These are phyloP conservation scores for Glonium stellatum DNA, from an alignment of 495 filamentous ascomycete genomes.

Conservation along the genomic window DNA sequence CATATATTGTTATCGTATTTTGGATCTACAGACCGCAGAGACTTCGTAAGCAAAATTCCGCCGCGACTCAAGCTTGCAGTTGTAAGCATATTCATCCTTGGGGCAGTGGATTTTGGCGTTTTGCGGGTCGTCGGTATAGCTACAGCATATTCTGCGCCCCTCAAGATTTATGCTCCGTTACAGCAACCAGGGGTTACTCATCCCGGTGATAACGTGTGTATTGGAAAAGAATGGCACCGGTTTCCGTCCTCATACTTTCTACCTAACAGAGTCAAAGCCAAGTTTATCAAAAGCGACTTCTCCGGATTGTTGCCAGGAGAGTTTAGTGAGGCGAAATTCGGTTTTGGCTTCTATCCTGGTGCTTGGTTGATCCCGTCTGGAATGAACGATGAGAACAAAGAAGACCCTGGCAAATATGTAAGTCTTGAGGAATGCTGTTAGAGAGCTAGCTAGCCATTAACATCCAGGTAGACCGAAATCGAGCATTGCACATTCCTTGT, in stretches of 20 bases:
- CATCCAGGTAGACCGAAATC: slow-evolving; percentile 51
- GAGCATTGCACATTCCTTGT: slow-evolving; percentile 74
- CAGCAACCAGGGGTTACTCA: slow-evolving; percentile 44
- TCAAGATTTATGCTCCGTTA: slow-evolving; percentile 63
- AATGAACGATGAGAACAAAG: slow-evolving; percentile 88
- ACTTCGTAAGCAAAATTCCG: slow-evolving; percentile 61
- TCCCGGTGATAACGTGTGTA: slow-evolving; percentile 66
- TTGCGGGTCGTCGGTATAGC: slow-evolving; percentile 73
- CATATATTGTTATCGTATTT: slow-evolving; percentile 69
- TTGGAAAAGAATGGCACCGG: slow-evolving; percentile 98
- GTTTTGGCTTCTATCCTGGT: slow-evolving; percentile 58
- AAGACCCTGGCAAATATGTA: slow-evolving; percentile 84
- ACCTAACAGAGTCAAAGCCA: slow-evolving; percentile 68
- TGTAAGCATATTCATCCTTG: slow-evolving; percentile 49
- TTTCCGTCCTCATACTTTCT: slow-evolving; percentile 92
- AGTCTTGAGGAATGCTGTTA: slow-evolving; percentile 24
- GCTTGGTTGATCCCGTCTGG: slow-evolving; percentile 74
- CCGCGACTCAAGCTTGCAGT: slow-evolving; percentile 57
- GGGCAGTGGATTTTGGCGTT: slow-evolving; percentile 56
- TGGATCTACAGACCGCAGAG: slow-evolving; percentile 58
- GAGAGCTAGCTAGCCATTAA: neutral
- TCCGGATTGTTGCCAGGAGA: slow-evolving; percentile 83
- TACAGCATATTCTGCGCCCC: slow-evolving; percentile 76
- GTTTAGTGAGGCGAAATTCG: slow-evolving; percentile 64
- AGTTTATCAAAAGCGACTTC: slow-evolving; percentile 87